Evolutionary conservation across 495 filamentous ascomycete genomes (phyloP), one percentile per base, ranked within the genome.

Genomic region (Entonaema liquescens): DNA sequence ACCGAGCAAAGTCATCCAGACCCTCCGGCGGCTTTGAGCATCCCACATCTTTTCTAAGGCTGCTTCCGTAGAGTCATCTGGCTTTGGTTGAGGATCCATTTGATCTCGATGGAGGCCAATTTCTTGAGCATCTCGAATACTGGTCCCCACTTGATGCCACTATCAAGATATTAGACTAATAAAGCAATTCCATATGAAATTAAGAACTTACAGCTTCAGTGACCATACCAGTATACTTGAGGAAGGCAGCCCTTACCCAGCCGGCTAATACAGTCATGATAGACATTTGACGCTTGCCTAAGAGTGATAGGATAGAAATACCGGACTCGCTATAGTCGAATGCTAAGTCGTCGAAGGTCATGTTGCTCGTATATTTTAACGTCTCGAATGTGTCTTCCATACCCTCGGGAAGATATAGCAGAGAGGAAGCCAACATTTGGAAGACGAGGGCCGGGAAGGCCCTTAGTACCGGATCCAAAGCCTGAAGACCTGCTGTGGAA

Each of bases 91-190:
- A 17, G 80, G 79, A 60, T 83, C 78, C 21, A 80, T 73, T 42
- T 77, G 73, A 58, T 87, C 82, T 26, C 82, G 82, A 67, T 89
- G 87, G 40, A 90, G 70, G 25, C 87, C 88, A 57, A 90, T 86
- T 66, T 89, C 88, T 74, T 89, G 87, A 7, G 84, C 88, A 75
- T 90, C 88, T 42, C 87, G 78, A 55, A 89, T 89, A 9, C 82
- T 79, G 28, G 81, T 77, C 15, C 85, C 86, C 19, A 90, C 80
- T 13, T 82, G 81, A 77, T 90, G 87, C 88, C 88, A 90, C 74
- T 83, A 49, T 35, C n/a, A 7, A 42, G 31, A 21, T 28, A 72
- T 79, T 72, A 77, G 74, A 59, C 70, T 59, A 25, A 44, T 2
- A n/a, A 21, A 7, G 31, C 19, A 59, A 49, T 7, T 25, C 1